A percentile compares a stretch with the other conserved stretches of the same genome.
Evolutionary conservation across 305 asterid species (phyloP).

Genomic region (Solanum hybrid): DNA sequence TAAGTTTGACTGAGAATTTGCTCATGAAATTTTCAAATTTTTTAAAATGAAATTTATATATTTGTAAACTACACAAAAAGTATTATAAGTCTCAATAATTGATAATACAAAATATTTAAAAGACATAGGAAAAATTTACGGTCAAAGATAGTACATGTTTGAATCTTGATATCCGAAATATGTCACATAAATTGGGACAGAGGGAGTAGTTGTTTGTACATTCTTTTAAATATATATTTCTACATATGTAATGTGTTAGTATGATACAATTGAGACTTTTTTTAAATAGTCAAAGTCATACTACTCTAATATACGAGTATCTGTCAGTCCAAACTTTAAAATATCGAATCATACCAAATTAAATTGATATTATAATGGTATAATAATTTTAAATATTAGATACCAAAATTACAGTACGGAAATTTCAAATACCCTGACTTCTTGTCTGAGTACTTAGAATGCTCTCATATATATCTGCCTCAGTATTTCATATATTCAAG

Average conservation of each 20-base stretch:
- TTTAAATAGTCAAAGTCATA: neutral
- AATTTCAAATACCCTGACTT: neutral
- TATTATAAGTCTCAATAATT: no score
- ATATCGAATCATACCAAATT: neutral
- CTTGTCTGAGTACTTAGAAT: neutral
- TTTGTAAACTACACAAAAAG: no score
- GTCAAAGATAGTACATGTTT: no score
- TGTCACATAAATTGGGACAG: no score
- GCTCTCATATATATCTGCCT: neutral
- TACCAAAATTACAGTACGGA: neutral
- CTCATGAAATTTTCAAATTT: no score
- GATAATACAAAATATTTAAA: no score
- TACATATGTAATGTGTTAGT: neutral
- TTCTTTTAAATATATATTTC: neutral
- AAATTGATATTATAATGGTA: neutral
- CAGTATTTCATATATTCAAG: neutral
- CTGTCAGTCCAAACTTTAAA: neutral
- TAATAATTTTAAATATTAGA: no score
- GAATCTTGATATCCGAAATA: no score
- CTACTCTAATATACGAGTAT: neutral
- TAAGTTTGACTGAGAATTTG: no score
- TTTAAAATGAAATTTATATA: no score
- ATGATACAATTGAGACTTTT: neutral
- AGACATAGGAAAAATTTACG: no score
- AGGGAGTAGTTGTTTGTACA: neutral